Conservation (phyloP, 2,329 filamentous ascomycete species). For the Paecilomyces formosus region DNA sequence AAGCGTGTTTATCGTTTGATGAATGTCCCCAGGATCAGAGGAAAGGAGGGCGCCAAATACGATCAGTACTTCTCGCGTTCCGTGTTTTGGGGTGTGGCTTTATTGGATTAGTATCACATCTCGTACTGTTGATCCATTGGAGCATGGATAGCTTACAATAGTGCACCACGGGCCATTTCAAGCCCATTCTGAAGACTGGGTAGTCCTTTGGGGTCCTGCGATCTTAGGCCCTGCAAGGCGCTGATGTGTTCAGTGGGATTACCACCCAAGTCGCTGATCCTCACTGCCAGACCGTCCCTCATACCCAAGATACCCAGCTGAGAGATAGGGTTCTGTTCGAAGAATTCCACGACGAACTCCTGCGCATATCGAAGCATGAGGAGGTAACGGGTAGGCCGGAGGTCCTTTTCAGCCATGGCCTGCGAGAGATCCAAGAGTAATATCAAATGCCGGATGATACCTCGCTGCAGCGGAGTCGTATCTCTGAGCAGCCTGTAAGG, state of each 20-base stretch:
- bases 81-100: conserved; percentile 84
- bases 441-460: conserved; percentile 94
- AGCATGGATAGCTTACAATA: conserved; percentile 53
- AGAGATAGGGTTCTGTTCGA: conserved; percentile 97
- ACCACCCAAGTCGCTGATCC: conserved; percentile 82
- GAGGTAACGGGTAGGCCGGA: conserved; percentile 79
- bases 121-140: neutral
- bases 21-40: conserved; percentile 89
- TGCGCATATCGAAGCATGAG: conserved; percentile 75
- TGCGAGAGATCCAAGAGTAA: conserved; percentile 86
- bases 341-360: conserved; percentile 88
- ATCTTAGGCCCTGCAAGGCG: conserved; percentile 59
- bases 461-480: conserved; percentile 88
- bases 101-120: neutral
- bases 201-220: conserved; percentile 63
- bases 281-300: conserved; percentile 80
- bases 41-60: conserved; percentile 86
- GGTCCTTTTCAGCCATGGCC: conserved; percentile 91
- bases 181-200: conserved; percentile 88
- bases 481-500: conserved; percentile 69
- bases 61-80: conserved; percentile 85
- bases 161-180: conserved; percentile 83
- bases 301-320: conserved; percentile 90
- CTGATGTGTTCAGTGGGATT: conserved; percentile 85
- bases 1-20: conserved; percentile 74